Evolutionary conservation across 345 rosid genomes (phyloP), one percentile per base, ranked within the genome.

Genomic region (Eucalyptus sideroxylon): DNA sequence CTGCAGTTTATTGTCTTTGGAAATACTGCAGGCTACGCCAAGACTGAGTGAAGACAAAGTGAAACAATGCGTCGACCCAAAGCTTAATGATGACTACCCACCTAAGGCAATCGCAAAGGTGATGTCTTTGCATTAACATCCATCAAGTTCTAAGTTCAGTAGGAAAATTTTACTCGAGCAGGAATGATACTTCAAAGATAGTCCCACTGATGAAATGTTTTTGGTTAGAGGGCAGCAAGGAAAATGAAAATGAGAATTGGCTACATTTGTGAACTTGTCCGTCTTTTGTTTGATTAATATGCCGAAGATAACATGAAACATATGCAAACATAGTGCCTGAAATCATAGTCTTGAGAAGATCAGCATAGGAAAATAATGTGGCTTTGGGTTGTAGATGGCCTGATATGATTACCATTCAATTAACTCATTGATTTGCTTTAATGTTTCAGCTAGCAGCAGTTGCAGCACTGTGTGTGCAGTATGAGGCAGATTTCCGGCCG

Each of bases 71-170:
- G 95, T 98, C 86, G 99, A 98, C 91, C 99, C 99, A 44, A 97
- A 96, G 87, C 94, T 98, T 87, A 93, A 95, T 87, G 94, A 94
- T 89, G 98, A 97, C 47, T 98, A 93, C 93, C 99, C 99, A 86
- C 98, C 98, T 89, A 96, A 97, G 92, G 99, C 99, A 88, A 92
- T 96, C 53, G 99, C 99, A 81, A 96, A 97, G 99, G 99, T 98
- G 47, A 34, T 15, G 8, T 21, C 26, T 69, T 19, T 17, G 44
- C 82, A 9, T 17, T 34, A 10, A 19, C 82, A 69, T 34, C 19
- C 44, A 34, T 69, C 82, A 69, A 69, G 82, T 34, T 69, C 21
- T 34, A 34, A 69, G 44, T 34, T 69, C 24, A 11, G 26, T 34
- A 69, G 82, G 26, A 69, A 69, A 69, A 69, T 69, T 31, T 69